phyloP scores from a whole-genome alignment of 2,329 filamentous ascomycete genomes.

The Incumbomyces delicatus region DNA sequence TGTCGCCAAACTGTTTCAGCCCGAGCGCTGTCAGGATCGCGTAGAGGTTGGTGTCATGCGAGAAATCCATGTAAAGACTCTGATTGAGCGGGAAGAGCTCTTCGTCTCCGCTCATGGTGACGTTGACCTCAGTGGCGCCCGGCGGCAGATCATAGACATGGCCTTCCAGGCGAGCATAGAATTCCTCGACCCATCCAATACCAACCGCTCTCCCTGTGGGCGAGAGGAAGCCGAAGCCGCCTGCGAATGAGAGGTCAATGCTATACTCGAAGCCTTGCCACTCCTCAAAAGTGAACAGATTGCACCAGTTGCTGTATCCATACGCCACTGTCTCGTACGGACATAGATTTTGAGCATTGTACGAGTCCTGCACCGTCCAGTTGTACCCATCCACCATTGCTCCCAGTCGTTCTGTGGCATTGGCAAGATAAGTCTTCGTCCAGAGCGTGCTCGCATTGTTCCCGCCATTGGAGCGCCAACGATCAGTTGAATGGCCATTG shows the following conservation, averaged over 20 bases:
- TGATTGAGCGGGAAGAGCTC: conserved; percentile 66
- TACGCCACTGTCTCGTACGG: conserved; percentile 67
- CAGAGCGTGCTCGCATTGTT: conserved; percentile 49
- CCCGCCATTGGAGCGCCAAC: conserved; percentile 39
- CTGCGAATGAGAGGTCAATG: conserved; percentile 57
- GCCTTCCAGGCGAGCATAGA: conserved; percentile 53
- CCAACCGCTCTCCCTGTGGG: conserved; percentile 42
- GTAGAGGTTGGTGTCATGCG: conserved; percentile 66
- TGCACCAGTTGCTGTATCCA: conserved; percentile 64
- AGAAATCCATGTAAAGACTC: conserved; percentile 68
- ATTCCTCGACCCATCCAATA: conserved; percentile 62
- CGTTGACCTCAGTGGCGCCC: conserved; percentile 37
- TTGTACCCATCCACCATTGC: conserved; percentile 47
- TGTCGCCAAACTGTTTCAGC: conserved; percentile 49
- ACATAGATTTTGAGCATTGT: conserved; percentile 58
- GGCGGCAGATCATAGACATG: conserved; percentile 19
- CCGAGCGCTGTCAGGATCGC: conserved; percentile 63
- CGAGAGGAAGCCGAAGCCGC: conserved; percentile 34
- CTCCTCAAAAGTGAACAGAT: conserved; percentile 64
- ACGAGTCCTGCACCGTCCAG: conserved; percentile 55
- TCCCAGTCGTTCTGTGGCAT: conserved; percentile 53
- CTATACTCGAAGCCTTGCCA: conserved; percentile 65
- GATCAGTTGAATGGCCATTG: conserved; percentile 20
- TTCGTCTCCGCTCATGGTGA: conserved; percentile 41
- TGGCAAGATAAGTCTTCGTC: conserved; percentile 54